Evolutionary conservation across 2,329 filamentous ascomycete genomes (phyloP), one percentile per base, ranked within the genome.

Genomic region (Chrysoporthe cubensis): DNA sequence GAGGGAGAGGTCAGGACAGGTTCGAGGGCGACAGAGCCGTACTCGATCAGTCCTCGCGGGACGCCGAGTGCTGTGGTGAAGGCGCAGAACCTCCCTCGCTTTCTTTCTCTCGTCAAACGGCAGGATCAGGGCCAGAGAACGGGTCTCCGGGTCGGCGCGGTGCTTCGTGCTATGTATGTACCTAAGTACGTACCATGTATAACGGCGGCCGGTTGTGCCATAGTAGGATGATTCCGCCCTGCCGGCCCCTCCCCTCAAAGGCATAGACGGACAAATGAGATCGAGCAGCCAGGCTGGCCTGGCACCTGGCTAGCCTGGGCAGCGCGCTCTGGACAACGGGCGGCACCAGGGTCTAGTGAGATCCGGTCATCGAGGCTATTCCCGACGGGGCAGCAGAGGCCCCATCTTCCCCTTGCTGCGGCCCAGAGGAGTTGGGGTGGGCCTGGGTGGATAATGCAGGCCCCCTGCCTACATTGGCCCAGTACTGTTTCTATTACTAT

Each of bases 271-370:
- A 14, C 52, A 56, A 8, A 34, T 34, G 52, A 34, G 52, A 56
- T 37, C 52, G 26, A 57, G 32, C 26, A n/a, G 54, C 48, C 6
- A 18, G 16, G 14, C 26, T 56, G 11, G 52, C 13, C 21, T 26
- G 26, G 26, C 26, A 26, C 26, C 26, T 26, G 26, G 26, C 26
- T 26, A 40, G 32, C 50, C 21, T 54, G 50, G 32, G 14, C 21
- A 37, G 54, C 54, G 54, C 54, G 54, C 54, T 57, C 54, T 37
- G 54, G 54, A 57, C 32, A 21, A 34, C 54, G 54, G 54, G 54
- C 54, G 32, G 26, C 54, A 16, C 1, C 16, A 40, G 32, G 54
- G 7, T 11, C 54, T 57, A 57, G 54, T 57, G 54, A 34, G 26
- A 57, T 57, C 34, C 32, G 26, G 54, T 57, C 26, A 57, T 57